phyloP scores from a whole-genome alignment of 257 asterid genomes.

The Solanum clarkiae region DNA sequence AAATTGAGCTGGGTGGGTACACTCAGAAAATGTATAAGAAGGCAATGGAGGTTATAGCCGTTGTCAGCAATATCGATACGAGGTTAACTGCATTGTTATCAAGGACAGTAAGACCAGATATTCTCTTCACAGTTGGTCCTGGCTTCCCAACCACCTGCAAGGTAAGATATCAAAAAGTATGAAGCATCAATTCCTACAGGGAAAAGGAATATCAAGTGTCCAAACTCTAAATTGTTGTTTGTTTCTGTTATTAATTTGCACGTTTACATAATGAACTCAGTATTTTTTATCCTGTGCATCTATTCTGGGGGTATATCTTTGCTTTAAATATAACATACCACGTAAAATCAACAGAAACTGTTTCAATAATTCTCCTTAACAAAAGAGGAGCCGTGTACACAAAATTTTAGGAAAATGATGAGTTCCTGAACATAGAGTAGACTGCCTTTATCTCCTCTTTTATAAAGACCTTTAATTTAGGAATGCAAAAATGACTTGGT shows the following conservation, averaged over 20 bases:
- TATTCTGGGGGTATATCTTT: not conserved
- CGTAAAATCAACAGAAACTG: not conserved
- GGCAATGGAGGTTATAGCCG: conserved; percentile 43
- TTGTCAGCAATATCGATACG: conserved; percentile 52
- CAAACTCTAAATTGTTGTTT: not conserved
- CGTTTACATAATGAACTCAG: not conserved
- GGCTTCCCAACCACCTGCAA: conserved; percentile 83
- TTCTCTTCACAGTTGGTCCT: conserved; percentile 82
- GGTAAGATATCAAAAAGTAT: not conserved
- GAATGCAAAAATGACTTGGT: not conserved
- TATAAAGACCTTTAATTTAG: not conserved
- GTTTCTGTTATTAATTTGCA: not conserved
- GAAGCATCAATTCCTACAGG: not conserved
- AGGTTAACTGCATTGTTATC: conserved; percentile 89
- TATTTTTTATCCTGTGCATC: not conserved
- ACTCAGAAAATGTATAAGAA: conserved; percentile 54
- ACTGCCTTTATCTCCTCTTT: not conserved
- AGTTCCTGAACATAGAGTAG: not conserved
- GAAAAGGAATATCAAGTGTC: not conserved
- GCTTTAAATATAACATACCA: not conserved
- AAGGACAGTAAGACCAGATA: conserved; percentile 63
- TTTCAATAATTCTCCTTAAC: not conserved
- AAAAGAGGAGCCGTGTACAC: not conserved
- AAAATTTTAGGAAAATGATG: not conserved
- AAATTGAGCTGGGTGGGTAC: not conserved